Base-by-base conservation (phyloP, 78 protist species). In the Dictyostelium intermedium region DNA sequence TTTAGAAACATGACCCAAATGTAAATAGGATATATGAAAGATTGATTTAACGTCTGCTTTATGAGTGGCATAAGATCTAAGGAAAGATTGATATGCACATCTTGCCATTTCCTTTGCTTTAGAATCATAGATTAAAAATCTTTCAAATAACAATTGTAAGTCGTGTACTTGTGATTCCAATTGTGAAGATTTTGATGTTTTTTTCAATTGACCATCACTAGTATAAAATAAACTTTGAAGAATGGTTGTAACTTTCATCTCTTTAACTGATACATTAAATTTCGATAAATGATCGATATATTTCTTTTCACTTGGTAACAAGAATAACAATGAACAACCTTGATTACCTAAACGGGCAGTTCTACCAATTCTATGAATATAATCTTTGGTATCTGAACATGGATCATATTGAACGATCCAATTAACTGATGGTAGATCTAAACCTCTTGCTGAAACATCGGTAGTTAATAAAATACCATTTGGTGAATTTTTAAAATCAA, bases 301-400 rank as follows among this genome's bases (percentile, higher is more conserved):
- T 34, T 45, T 56, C n/a, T n/a, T 47, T 87, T 98, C 99, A 23
- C 61, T 41, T 10, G 97, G 97, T 32, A 83, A 32, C 0, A 98
- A 30, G 89, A 98, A 97, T 13, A 97, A 23, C 23, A 98, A 16
- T 16, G 98, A 95, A 23, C 72, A 63, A 60, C 99, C 99, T 1
- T 9, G 56, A 43, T 96, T 91, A 20, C 99, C 99, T 25, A 96
- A 97, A 32, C 99, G 97, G 20, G 99, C 99, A 7, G 99, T 99
- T 39, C 99, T 96, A 61, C 99, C 99, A 82, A 99, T 99, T 84
- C 99, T 98, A 96, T 99, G 99, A 39, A 98, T 97, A 79, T 99
- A 99, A 30, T 97, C 99, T 73, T 96, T 97, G 41, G 63, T 82
- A 73, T 96, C 93, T 5, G 98, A 70, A 13, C 99, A 98, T 32